These are phyloP conservation scores for Syzygium malaccense DNA, from an alignment of 441 rosid species.

Conservation along the genomic window DNA sequence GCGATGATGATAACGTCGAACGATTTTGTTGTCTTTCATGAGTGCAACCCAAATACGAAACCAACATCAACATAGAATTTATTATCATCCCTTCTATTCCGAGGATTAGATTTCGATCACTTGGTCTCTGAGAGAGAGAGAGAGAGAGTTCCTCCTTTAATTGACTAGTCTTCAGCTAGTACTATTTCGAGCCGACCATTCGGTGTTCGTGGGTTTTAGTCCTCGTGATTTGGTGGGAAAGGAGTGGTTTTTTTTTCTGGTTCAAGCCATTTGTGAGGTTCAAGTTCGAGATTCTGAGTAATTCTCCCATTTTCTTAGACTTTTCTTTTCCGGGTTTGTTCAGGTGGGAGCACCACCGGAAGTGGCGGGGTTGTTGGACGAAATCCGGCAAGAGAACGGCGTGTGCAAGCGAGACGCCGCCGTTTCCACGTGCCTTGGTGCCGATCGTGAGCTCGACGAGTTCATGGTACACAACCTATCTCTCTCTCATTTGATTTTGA, in stretches of 20 bases:
- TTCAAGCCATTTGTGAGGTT: neutral
- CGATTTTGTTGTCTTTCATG: neutral
- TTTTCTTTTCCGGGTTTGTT: neutral
- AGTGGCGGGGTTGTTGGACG: conserved; percentile 58
- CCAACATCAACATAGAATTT: neutral
- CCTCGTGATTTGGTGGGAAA: neutral
- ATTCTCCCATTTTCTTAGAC: neutral
- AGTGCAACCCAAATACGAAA: neutral
- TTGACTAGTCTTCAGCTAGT: neutral
- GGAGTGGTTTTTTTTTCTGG: neutral
- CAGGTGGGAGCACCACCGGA: conserved; percentile 96
- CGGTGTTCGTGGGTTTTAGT: neutral
- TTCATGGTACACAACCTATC: conserved; percentile 35
- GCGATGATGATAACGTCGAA: conserved; percentile 13
- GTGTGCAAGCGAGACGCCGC: conserved; percentile 27
- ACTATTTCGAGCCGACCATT: neutral
- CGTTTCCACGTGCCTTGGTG: conserved; percentile 26
- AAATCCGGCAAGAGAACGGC: conserved; percentile 49
- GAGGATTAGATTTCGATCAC: neutral
- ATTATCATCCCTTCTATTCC: neutral
- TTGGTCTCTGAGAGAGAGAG: neutral
- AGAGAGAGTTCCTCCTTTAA: neutral
- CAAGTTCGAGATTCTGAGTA: neutral
- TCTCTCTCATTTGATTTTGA: neutral
- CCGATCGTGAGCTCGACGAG: conserved; percentile 92